Evolutionary conservation across 306 rosid species (phyloP).

Genomic region (Quercus aquifolioides): DNA sequence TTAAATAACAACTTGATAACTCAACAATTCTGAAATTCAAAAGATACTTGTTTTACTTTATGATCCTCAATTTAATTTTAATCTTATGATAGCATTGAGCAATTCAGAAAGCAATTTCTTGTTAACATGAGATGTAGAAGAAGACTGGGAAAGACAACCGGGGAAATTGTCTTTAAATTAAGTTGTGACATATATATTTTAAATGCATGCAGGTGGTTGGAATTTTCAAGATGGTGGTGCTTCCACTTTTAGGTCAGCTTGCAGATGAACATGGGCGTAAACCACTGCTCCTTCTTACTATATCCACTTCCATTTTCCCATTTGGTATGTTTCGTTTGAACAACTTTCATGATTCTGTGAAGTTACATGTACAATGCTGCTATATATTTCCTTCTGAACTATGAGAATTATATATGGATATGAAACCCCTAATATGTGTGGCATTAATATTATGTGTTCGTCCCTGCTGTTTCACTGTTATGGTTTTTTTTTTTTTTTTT

Average conservation of each 20-base stretch:
- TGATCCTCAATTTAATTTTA: too few species aligned
- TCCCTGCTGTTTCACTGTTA: neutral
- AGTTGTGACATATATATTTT: too few species aligned
- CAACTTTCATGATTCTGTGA: neutral
- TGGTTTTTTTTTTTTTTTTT: neutral
- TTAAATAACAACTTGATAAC: too few species aligned
- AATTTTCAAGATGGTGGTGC: constrained; percentile 27
- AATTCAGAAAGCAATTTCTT: neutral
- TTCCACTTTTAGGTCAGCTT: constrained; percentile 82
- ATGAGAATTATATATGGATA: neutral
- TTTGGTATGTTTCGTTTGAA: too few species aligned
- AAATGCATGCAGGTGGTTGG: too few species aligned
- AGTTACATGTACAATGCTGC: neutral
- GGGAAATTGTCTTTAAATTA: too few species aligned
- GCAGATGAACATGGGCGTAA: constrained; percentile 85
- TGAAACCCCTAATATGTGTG: neutral
- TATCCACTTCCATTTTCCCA: too few species aligned
- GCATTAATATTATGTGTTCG: neutral
- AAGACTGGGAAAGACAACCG: too few species aligned
- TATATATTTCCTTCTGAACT: neutral
- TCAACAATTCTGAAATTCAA: too few species aligned
- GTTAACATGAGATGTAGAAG: neutral
- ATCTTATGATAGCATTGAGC: too few species aligned
- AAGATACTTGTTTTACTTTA: too few species aligned
- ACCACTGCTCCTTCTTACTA: constrained; percentile 48